phyloP scores from a whole-genome alignment of 2,329 filamentous ascomycete species.

The Aspergillus amoenus region DNA sequence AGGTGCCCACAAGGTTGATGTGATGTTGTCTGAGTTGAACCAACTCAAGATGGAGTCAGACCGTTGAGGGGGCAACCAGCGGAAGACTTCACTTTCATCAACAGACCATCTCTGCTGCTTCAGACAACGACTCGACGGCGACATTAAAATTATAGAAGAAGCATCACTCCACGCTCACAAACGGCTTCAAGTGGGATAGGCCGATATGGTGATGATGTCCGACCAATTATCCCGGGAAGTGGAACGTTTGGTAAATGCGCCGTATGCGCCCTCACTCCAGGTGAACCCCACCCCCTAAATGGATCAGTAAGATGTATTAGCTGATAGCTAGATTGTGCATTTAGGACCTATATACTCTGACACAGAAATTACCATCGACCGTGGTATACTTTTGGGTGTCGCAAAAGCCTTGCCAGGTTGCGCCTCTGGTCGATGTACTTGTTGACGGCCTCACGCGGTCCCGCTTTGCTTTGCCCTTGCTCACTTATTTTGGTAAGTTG shows the following conservation, averaged over 20 bases:
- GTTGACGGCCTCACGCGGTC: slow-evolving; percentile 53
- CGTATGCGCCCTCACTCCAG: slow-evolving; percentile 52
- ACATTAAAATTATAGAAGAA: background rate
- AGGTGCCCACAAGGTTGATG: background rate
- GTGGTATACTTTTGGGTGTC: slow-evolving; percentile 48
- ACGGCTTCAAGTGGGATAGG: background rate
- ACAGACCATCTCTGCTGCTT: background rate
- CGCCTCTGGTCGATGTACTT: slow-evolving; percentile 45
- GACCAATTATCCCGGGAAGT: slow-evolving; percentile 38
- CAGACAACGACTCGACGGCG: background rate
- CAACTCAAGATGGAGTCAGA: background rate
- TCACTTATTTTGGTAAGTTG: slow-evolving; percentile 50
- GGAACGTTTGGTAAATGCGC: slow-evolving; percentile 47
- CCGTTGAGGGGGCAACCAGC: slow-evolving; percentile 23
- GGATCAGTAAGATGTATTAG: background rate
- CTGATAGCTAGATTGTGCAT: slow-evolving; percentile 5
- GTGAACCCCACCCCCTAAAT: slow-evolving; percentile 32
- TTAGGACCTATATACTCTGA: slow-evolving; percentile 33
- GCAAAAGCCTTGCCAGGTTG: slow-evolving; percentile 51
- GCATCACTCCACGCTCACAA: background rate
- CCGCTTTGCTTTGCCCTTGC: slow-evolving; percentile 50
- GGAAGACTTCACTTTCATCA: slow-evolving; percentile 12
- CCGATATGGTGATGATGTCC: slow-evolving; percentile 23
- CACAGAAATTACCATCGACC: slow-evolving; percentile 28
- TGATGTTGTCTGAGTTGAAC: background rate